Base-by-base conservation (phyloP, 495 filamentous ascomycete genomes). In the Penicillium samsonianum region DNA sequence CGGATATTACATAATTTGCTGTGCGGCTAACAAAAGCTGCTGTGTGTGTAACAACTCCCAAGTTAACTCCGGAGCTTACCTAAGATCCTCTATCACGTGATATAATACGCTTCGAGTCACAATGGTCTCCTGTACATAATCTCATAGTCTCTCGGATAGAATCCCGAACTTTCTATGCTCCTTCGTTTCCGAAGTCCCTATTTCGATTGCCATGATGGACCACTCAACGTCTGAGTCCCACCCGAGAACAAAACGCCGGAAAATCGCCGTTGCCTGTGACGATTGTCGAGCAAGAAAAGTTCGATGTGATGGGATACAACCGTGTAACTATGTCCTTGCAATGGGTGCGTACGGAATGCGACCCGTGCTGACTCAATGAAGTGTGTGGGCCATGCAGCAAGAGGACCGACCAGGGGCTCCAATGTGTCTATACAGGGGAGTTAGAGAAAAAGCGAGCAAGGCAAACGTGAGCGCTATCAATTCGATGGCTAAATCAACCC, bases 221-320 rank as follows among this genome's bases (percentile, higher is more conserved):
- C 16, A n/a, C 16, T 37, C 37, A 19, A 3, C 31, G 17, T 14
- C 50, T 8, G 7, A 42, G 19, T 19, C 26, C 5, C 42, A 37
- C 8, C 19, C 49, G 5, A 42, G 45, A 47, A 8, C 41, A 12
- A 76, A 75, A 43, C 69, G 72, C 7, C 70, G 69, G 5, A 76
- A 76, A 46, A 65, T 75, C 20, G 54, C 71, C 1, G 64, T 74
- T 5, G 73, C 73, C 5, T 77, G 74, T 42, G 73, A 77, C 49
- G 68, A 71, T 40, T 77, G 74, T 56, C 71, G 73, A 1, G 44
- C 60, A 4, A 68, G 68, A 20, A 75, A 74, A 55, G 58, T 71
- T 19, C 68, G 71, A 14, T 77, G 73, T 53, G 73, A 76, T 59
- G 73, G 73, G n/a, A 56, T 62, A 16, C 68, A 76, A 53, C 73